Evolutionary conservation across 1,284 basidiomycete species (phyloP), one percentile per base, ranked within the genome.

Genomic region (Microbotryum saponariae): DNA sequence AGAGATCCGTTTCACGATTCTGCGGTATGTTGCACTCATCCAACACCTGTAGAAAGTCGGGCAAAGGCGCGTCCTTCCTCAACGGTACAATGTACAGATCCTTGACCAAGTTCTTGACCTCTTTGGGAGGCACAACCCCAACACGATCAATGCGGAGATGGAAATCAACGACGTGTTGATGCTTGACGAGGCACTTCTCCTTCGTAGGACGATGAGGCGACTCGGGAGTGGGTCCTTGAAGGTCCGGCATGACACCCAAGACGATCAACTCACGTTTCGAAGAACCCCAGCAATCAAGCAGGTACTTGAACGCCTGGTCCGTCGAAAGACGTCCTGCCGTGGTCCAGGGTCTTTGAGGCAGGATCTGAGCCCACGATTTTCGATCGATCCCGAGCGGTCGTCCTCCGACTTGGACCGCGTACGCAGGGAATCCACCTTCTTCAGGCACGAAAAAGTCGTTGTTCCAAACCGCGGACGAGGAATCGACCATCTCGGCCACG

Each of bases 61-160:
- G 92, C 0, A 89, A 76, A 0, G 85, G 78, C 55, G 87, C 82
- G 29, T 77, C 79, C 18, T 87, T 81, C 21, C 81, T 78, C 7
- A 96, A 76, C 1, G 92, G 92, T 23, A 94, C 82, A 62, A 94
- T 82, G 72, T 97, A 97, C 42, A 94, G 76, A 74, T 97, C 92
- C 66, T 86, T 85, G 33, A 90, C 88, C 51, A 66, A 46, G 23
- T 61, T 57, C 44, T 61, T 62, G 7, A 70, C 48, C 58, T 67
- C 65, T 29, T 63, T 58, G 21, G 64, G 51, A 16, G 70, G 66
- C 21, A 70, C 63, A 29, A 73, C 73, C 20, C 72, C 73, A 50
- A 68, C 61, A 9, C 73, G 68, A 31, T 71, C 69, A 45, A 64
- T 70, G 31, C 67, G 60, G 33, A 64, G 47, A 58, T 71, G 71